A percentile compares a stretch with the other conserved stretches of the same genome.
phyloP scores from a whole-genome alignment of 257 asterid genomes.

The Ilex aquifolium region DNA sequence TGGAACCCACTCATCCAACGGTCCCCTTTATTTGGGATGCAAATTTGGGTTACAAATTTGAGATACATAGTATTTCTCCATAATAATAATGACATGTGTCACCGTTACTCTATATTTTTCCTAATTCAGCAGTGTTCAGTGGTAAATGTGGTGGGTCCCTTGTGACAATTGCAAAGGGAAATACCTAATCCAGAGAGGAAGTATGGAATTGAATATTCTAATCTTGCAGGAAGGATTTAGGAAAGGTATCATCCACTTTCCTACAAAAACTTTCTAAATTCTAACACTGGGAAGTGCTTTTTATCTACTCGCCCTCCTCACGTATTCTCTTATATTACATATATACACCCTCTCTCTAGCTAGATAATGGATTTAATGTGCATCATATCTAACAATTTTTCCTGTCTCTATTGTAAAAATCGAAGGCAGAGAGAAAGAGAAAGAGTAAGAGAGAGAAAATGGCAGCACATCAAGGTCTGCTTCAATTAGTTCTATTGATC shows the following conservation, averaged over 20 bases:
- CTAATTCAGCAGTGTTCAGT: too few species aligned
- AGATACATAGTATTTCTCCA: too few species aligned
- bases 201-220: constrained; percentile 30
- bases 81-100: too few species aligned
- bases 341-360: not conserved
- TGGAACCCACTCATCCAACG: too few species aligned
- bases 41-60: too few species aligned
- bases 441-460: constrained; percentile 4
- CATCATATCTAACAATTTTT: not conserved
- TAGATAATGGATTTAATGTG: too few species aligned
- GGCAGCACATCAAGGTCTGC: constrained; percentile 9
- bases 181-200: not conserved
- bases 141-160: not conserved
- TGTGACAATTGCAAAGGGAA: not conserved
- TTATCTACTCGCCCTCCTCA: constrained; percentile 16
- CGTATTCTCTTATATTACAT: constrained; percentile 26
- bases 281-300: not conserved
- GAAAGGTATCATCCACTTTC: constrained; percentile 25
- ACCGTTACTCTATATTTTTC: too few species aligned
- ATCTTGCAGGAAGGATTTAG: constrained; percentile 18
- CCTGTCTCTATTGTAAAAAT: not conserved
- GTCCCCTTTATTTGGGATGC: too few species aligned
- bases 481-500: constrained; percentile 11
- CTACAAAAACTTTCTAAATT: constrained; percentile 4
- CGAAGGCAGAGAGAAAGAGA: not conserved